Evolutionary conservation across 1,284 basidiomycete genomes (phyloP).

Genomic region (Trametes hirsuta): DNA sequence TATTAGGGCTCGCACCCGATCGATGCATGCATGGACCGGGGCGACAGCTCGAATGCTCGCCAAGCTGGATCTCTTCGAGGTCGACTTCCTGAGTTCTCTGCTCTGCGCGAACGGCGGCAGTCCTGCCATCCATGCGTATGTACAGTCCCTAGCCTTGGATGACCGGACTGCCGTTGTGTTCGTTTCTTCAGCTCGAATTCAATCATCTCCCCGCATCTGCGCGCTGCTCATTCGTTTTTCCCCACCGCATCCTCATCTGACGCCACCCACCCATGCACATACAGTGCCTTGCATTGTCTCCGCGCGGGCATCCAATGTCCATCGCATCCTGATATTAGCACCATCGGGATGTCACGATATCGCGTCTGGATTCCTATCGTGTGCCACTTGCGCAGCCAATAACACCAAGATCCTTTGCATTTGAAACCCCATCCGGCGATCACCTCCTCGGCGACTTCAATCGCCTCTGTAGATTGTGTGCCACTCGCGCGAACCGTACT

Average conservation of each 20-base stretch:
- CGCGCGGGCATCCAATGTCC: constrained; percentile 14
- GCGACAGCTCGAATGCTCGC: background rate
- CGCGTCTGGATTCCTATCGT: background rate
- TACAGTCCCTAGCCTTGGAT: constrained; percentile 1
- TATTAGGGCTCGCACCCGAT: constrained; percentile 10
- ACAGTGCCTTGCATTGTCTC: constrained; percentile 1
- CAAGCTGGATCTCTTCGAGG: background rate
- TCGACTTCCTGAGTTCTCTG: background rate
- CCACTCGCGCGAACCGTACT: background rate
- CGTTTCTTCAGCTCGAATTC: background rate
- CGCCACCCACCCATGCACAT: background rate
- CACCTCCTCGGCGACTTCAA: constrained; percentile 1
- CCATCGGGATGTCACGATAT: background rate
- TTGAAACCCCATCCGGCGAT: constrained; percentile 10
- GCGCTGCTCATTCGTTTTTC: constrained; percentile 10
- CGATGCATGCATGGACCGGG: background rate
- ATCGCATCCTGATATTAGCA: constrained; percentile 8
- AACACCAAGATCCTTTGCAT: constrained; percentile 6
- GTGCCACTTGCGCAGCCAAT: constrained; percentile 2
- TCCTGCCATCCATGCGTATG: background rate
- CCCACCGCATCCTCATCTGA: constrained; percentile 2
- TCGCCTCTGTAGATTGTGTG: background rate
- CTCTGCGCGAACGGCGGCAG: background rate
- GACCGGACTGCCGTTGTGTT: background rate
- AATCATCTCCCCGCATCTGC: background rate